A percentile compares a stretch with the other conserved stretches of the same genome.
Evolutionary conservation across 2,329 filamentous ascomycete genomes (phyloP).

Genomic region (Aspergillus terreus): DNA sequence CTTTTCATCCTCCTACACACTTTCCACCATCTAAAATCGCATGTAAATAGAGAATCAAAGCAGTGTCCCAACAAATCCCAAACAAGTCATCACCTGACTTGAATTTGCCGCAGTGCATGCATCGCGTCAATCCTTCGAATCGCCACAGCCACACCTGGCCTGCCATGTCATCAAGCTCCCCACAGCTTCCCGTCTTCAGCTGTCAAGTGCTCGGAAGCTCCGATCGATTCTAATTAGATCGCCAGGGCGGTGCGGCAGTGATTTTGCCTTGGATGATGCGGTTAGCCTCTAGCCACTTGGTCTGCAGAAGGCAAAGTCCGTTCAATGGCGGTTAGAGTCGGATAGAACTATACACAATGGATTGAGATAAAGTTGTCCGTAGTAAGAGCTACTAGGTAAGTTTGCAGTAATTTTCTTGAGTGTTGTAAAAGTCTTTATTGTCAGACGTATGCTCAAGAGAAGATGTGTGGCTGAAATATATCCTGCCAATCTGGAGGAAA

Average conservation of each 20-base stretch:
- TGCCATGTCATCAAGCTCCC: constrained; percentile 12
- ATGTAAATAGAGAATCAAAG: no score
- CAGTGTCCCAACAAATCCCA: no score
- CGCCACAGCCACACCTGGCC: constrained; percentile 9
- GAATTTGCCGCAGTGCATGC: constrained; percentile 12
- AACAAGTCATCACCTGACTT: neutral
- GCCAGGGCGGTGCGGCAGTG: neutral
- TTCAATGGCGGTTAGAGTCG: neutral
- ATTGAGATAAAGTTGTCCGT: neutral
- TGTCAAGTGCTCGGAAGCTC: constrained; percentile 14
- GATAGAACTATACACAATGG: neutral
- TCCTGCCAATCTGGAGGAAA: no score
- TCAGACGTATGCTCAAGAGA: no score
- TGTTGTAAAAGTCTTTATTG: no score
- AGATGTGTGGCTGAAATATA: no score
- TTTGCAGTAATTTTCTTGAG: no score
- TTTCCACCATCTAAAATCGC: no score
- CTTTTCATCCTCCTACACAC: no score
- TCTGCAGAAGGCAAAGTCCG: neutral
- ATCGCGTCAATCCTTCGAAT: constrained; percentile 2
- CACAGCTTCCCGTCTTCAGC: constrained; percentile 9
- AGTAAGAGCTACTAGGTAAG: no score
- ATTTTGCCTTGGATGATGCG: neutral
- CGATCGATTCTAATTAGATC: constrained; percentile 1
- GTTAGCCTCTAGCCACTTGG: neutral